These are phyloP conservation scores for Cladosporium sp. DNA, from an alignment of 2,329 filamentous ascomycete genomes.

Conservation along the genomic window DNA sequence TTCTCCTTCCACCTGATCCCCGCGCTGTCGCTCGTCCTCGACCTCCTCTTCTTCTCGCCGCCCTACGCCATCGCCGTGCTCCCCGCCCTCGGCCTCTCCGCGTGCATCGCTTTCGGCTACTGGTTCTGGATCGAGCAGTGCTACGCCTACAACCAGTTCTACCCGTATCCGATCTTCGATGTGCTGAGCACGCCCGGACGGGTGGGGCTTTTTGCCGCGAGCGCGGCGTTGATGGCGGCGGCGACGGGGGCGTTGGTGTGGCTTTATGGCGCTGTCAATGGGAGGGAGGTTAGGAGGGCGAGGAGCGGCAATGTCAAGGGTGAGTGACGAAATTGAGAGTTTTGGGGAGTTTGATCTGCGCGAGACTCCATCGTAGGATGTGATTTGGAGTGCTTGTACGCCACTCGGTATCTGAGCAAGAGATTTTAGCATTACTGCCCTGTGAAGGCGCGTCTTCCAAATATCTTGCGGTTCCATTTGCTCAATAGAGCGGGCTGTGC, in stretches of 20 bases:
- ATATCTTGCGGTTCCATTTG: background rate
- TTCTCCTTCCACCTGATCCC: constrained; percentile 67
- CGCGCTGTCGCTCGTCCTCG: constrained; percentile 62
- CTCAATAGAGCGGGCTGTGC: background rate
- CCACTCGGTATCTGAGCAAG: background rate
- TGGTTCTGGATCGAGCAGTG: constrained; percentile 78
- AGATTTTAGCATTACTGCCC: background rate
- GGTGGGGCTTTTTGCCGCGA: constrained; percentile 61
- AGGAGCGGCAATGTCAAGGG: constrained; percentile 31
- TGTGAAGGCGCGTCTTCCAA: background rate
- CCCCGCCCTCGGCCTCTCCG: constrained; percentile 60
- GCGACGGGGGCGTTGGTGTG: constrained; percentile 70
- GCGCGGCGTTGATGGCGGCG: constrained; percentile 67
- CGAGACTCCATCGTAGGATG: background rate
- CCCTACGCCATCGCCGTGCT: constrained; percentile 67
- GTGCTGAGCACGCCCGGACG: constrained; percentile 66
- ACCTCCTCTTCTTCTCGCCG: constrained; percentile 68
- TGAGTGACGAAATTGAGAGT: constrained; percentile 18
- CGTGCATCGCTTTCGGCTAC: constrained; percentile 63
- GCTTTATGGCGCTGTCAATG: constrained; percentile 68
- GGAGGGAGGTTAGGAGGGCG: constrained; percentile 34
- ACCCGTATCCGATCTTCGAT: constrained; percentile 84
- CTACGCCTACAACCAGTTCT: constrained; percentile 67
- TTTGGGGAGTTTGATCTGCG: background rate
- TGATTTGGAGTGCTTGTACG: background rate